Evolutionary conservation across 129 eudicot genomes (phyloP), one percentile per base, ranked within the genome.

Genomic region (sunflower (Helianthus annuus)): DNA sequence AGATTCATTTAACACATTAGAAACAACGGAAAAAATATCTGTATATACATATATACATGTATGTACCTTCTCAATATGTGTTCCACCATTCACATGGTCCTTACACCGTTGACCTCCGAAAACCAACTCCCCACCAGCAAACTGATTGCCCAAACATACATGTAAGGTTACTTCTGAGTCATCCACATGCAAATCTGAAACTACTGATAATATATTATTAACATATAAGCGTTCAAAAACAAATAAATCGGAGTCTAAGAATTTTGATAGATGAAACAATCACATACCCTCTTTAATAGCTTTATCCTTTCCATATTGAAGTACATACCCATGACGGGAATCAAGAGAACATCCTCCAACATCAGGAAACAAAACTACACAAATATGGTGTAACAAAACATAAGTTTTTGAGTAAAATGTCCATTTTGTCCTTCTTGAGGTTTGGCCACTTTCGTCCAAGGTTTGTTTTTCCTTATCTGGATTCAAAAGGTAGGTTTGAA

Each of bases 91-190:
- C 60, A 92, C 90, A 83, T 92, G 98, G 63, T 89, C 83, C n/a
- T 89, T 96, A 76, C 98, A 92, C 46, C 98, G 85, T 42, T 87
- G 84, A 46, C 96, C 98, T 44, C 98, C 84, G 38, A 92, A 92
- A 73, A 81, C 85, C 69, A 92, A 75, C 80, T 92, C 98, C 17
- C 98, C 98, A 64, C 96, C 98, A 68, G 86, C 66, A 75, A 92
- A 92, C 48, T 87, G 80, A 57, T 83, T 82, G 4, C 98, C 98
- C 80, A 92, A 80, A 71, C 98, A 92, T 10, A 89, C 95, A 68
- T 89, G 89, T 66, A 92, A 73, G 68, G 96, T 92, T 24, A 92
- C 91, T 83, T 92, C 98, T 13, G 98, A 82, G 70, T 92, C 98
- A 82, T 92, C 98, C 85, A 92, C 92, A 71, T 92, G 98, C 48